A percentile compares a stretch with the other conserved stretches of the same genome.
Evolutionary conservation across 768 basidiomycete genomes (phyloP).

Genomic region (Termitomyces sp.): DNA sequence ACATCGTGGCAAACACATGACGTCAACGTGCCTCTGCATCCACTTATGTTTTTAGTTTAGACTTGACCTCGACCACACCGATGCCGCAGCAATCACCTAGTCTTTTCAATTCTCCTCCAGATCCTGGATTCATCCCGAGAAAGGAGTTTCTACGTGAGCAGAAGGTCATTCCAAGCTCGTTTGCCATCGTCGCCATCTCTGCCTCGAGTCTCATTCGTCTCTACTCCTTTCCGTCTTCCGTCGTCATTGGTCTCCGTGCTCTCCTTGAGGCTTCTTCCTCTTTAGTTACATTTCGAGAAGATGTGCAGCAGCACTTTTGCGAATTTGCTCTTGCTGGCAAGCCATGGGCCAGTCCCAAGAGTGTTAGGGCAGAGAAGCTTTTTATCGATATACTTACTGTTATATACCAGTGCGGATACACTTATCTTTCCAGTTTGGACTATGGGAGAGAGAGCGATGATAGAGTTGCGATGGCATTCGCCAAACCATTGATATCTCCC

Average conservation of each 20-base stretch:
- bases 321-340: conserved; percentile 66
- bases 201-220: conserved; percentile 59
- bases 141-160: conserved; percentile 69
- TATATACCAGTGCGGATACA: conserved; percentile 58
- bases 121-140: conserved; percentile 56
- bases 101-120: conserved; percentile 21
- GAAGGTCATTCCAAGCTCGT: conserved; percentile 45
- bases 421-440: conserved; percentile 64
- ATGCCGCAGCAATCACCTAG: conserved; percentile 14
- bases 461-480: conserved; percentile 66
- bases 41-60: background rate
- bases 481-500: conserved; percentile 35
- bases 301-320: conserved; percentile 49
- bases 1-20: conserved; percentile 15
- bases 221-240: conserved; percentile 57
- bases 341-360: conserved; percentile 72
- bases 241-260: conserved; percentile 48
- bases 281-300: conserved; percentile 47
- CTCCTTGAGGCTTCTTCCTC: conserved; percentile 45
- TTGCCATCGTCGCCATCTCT: conserved; percentile 67
- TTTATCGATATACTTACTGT: conserved; percentile 61
- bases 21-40: conserved; percentile 15
- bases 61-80: background rate
- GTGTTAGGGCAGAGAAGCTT: conserved; percentile 58
- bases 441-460: conserved; percentile 77